These are phyloP conservation scores for Aspergillus fructus DNA, from an alignment of 2,329 filamentous ascomycete genomes.

Conservation along the genomic window DNA sequence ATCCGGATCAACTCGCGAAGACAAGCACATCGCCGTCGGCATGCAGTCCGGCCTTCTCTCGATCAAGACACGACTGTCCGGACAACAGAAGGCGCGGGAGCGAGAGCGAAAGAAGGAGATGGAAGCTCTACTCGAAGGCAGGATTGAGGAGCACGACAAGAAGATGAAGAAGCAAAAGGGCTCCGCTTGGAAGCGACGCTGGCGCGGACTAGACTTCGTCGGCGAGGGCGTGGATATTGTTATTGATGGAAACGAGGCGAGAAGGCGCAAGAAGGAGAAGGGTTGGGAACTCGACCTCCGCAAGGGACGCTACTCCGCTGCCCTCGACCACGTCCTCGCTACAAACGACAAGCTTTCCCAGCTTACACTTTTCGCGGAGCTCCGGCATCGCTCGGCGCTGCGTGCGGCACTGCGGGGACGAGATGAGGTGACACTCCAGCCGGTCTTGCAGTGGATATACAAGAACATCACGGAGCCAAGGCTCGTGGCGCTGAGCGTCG, in stretches of 20 bases:
- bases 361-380: conserved; percentile 76
- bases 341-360: conserved; percentile 59
- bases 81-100: conserved; percentile 73
- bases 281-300: conserved; percentile 80
- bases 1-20: conserved; percentile 66
- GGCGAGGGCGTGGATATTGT: conserved; percentile 86
- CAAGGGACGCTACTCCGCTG: conserved; percentile 71
- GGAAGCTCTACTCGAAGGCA: conserved; percentile 75
- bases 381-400: conserved; percentile 84
- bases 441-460: conserved; percentile 79
- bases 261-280: conserved; percentile 65
- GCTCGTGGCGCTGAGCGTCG: conserved; percentile 76
- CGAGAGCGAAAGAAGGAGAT: conserved; percentile 80
- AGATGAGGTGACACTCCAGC: conserved; percentile 77
- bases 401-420: conserved; percentile 75
- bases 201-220: conserved; percentile 72
- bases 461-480: conserved; percentile 79
- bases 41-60: conserved; percentile 93
- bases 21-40: conserved; percentile 91
- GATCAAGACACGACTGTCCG: conserved; percentile 82
- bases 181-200: conserved; percentile 60
- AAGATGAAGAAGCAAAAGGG: conserved; percentile 64
- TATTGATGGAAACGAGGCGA: conserved; percentile 67
- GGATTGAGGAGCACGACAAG: conserved; percentile 73
- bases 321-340: conserved; percentile 76